phyloP scores from a whole-genome alignment of 345 rosid genomes.

The Citrus hindsii region DNA sequence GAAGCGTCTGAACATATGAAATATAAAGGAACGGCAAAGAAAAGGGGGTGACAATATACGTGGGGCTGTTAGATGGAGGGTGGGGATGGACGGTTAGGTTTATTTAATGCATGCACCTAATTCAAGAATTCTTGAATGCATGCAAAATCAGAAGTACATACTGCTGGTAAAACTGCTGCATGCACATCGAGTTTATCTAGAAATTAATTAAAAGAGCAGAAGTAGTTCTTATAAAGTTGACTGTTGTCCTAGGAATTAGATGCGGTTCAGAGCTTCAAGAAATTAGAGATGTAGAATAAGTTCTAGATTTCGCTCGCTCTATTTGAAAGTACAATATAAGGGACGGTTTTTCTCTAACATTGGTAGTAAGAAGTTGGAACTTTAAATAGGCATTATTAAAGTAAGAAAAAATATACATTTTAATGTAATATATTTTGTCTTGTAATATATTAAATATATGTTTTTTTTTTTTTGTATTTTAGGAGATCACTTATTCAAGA shows the following conservation, averaged over 20 bases:
- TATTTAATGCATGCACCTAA: slow-evolving; percentile 8
- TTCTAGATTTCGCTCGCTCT: too few species aligned
- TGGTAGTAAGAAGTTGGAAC: too few species aligned
- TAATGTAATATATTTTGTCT: too few species aligned
- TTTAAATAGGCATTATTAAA: too few species aligned
- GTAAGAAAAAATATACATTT: rapidly evolving
- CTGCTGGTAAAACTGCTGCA: neutral
- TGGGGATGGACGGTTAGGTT: neutral
- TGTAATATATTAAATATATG: rapidly evolving
- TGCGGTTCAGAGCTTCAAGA: neutral
- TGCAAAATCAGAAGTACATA: neutral
- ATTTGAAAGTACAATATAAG: too few species aligned
- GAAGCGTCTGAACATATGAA: too few species aligned
- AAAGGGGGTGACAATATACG: too few species aligned
- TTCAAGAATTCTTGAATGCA: neutral
- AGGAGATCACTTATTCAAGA: too few species aligned
- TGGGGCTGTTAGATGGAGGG: neutral
- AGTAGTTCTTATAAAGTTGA: neutral
- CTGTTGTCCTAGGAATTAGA: neutral
- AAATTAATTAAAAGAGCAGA: neutral
- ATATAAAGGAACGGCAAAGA: too few species aligned
- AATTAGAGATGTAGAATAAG: too few species aligned
- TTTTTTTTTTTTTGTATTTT: too few species aligned
- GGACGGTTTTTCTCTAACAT: too few species aligned
- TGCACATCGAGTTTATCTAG: neutral